Evolutionary conservation across 345 rosid genomes (phyloP), one percentile per base, ranked within the genome.

Genomic region (Reutealis trisperma): DNA sequence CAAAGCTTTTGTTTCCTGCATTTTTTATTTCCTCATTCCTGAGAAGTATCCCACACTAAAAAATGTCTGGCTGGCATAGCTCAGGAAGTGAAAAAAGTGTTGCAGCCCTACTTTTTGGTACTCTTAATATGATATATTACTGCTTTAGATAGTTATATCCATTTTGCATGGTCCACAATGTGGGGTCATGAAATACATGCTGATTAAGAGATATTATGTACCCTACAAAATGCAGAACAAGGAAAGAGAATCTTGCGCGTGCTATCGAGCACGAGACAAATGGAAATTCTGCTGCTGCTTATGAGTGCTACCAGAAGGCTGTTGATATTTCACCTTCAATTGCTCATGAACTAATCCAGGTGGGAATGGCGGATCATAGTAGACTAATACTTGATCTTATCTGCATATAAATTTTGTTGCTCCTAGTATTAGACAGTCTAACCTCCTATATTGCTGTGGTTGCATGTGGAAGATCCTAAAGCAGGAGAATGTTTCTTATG

Each of bases 271-370:
- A 91, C 72, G 97, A 93, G 81, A 85, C 93, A 74, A 86, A 85
- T 83, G 95, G 97, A 78, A 96, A 96, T 71, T 73, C 89, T 77
- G 71, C 89, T 32, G 98, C 97, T 80, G 89, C 99, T 64, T 93
- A 91, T 79, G 98, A 91, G 72, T 96, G 92, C 84, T 96, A 87
- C 85, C 96, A 92, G 78, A 93, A 96, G 85, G 98, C 96, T 77
- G 94, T 96, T 63, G 98, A 93, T 76, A 96, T 93, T 81, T 88
- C 99, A n/a, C 99, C 98, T 80, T 85, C 89, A 65, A 92, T 90
- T 84, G 99, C 97, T 41, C 89, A 88, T 66, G 90, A 92, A 42
- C 80, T 96, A 69, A 96, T 93, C 84, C 90, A 87, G 93, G 99
- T 93, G 80, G 68, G 74, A 72, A 75, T 70, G 44, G 44, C 54